Evolutionary conservation across 2,329 filamentous ascomycete genomes (phyloP).

Genomic region (Xylaria sp.): DNA sequence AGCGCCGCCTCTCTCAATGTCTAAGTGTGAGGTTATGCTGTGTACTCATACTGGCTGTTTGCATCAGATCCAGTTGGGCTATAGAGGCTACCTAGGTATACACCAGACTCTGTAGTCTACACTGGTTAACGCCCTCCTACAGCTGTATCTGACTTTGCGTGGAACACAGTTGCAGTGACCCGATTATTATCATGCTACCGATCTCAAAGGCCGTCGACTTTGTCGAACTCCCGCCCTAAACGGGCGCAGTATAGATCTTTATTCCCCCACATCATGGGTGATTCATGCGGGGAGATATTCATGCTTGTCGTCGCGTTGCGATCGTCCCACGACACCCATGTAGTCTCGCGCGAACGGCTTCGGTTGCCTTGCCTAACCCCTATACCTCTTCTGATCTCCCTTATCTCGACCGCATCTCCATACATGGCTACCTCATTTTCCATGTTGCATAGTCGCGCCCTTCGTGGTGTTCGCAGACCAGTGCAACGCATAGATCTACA

Average conservation of each 20-base stretch:
- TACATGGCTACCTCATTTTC: background rate
- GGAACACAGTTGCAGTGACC: background rate
- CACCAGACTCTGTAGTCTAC: too few relatives aligned
- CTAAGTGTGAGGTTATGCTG: background rate
- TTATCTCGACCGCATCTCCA: background rate
- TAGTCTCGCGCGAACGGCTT: background rate
- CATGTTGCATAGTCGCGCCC: background rate
- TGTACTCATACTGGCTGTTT: background rate
- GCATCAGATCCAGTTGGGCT: conserved; percentile 1
- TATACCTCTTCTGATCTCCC: background rate
- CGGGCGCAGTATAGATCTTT: background rate
- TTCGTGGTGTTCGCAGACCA: background rate
- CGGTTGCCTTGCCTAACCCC: background rate
- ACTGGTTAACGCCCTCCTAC: too few relatives aligned
- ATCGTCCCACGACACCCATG: too few relatives aligned
- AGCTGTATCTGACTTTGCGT: background rate
- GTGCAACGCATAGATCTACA: background rate
- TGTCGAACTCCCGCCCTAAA: background rate
- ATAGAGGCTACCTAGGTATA: background rate
- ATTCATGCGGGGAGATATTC: background rate
- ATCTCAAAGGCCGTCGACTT: too few relatives aligned
- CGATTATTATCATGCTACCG: too few relatives aligned
- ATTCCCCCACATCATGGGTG: background rate
- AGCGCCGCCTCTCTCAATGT: background rate
- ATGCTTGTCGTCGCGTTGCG: background rate